Base-by-base conservation (phyloP, 768 basidiomycete species). In the Amylocystis lapponica region DNA sequence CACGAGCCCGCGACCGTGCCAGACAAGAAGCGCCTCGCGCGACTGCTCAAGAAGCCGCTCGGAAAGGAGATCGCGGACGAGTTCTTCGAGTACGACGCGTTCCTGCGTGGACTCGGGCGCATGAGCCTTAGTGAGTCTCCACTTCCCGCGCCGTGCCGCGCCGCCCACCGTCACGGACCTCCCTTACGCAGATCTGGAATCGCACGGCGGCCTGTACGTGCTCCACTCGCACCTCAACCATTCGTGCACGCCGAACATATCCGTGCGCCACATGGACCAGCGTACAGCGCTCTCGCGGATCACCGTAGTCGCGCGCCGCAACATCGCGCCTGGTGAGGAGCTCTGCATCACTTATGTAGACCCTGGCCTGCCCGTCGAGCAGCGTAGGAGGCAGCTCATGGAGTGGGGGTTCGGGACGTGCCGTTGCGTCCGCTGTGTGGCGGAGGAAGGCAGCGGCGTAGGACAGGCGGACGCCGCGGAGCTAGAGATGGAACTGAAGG, bases 211-310 rank as follows among this genome's bases (percentile, higher is more conserved):
- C 2, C 67, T 95, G 9, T 95, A 93, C 64, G 75, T 74, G 17
- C 72, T 93, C 4, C 90, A 94, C 59, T 84, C 90, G 2, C 87
- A 93, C 52, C 61, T 94, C 23, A 96, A 95, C 62, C 92, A 96
- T 60, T 75, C 75, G 6, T 96, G 92, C 62, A 61, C 66, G 14
- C 89, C 92, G 0, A 94, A 90, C 60, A 53, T 82, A 36, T 85
- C 87, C 14, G 80, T 86, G 13, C 79, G 84, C 2, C 90, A 90
- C 57, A 64, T 88, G 44, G 82, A 87, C 59, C 74, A 72, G 50
- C 78, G 76, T 38, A 78, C 69, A 2, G 74, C 83, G 2, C 80
- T 89, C 41, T 71, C 82, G 6, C 78, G 87, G 27, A 85, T 95
- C 57, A 81, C 85, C 0, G 58, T 90, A 20, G 60, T 87, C n/a